Evolutionary conservation across 768 basidiomycete genomes (phyloP).

Genomic region (Podaxis sp.): DNA sequence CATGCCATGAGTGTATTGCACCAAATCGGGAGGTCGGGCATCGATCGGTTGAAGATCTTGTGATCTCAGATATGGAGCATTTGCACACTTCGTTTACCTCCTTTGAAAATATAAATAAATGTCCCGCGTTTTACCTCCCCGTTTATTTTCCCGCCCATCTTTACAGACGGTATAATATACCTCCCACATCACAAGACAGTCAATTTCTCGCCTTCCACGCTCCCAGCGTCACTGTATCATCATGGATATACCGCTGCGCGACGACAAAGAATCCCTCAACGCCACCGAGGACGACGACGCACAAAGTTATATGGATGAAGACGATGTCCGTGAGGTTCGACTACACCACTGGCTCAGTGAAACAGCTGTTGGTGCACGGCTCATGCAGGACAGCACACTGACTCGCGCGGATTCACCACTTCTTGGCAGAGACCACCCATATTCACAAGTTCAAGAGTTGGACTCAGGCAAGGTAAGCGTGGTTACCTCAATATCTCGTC

Average conservation of each 20-base stretch:
- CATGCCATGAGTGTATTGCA: background rate
- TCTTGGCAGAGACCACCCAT: conserved; percentile 3
- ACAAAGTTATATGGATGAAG: conserved; percentile 2
- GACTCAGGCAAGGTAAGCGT: background rate
- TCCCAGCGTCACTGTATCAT: background rate
- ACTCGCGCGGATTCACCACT: conserved; percentile 8
- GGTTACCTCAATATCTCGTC: background rate
- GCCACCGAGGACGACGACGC: background rate
- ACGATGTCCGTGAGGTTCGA: background rate
- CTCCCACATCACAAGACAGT: background rate
- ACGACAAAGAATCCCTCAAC: background rate
- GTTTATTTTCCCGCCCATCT: conserved; percentile 8
- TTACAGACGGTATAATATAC: conserved; percentile 1
- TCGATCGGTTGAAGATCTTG: background rate
- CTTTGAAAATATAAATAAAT: conserved; percentile 9
- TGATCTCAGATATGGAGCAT: conserved; percentile 2
- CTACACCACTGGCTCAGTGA: conserved; percentile 9
- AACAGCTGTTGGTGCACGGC: background rate
- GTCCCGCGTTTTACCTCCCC: background rate
- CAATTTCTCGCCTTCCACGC: background rate
- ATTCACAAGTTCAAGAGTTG: background rate
- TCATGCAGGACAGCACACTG: background rate
- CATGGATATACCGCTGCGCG: background rate
- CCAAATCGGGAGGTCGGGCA: background rate
- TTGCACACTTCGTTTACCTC: background rate